A percentile compares a stretch with the other conserved stretches of the same genome.
These are phyloP conservation scores for Lepidium campestre DNA, from an alignment of 441 rosid species.

Conservation along the genomic window DNA sequence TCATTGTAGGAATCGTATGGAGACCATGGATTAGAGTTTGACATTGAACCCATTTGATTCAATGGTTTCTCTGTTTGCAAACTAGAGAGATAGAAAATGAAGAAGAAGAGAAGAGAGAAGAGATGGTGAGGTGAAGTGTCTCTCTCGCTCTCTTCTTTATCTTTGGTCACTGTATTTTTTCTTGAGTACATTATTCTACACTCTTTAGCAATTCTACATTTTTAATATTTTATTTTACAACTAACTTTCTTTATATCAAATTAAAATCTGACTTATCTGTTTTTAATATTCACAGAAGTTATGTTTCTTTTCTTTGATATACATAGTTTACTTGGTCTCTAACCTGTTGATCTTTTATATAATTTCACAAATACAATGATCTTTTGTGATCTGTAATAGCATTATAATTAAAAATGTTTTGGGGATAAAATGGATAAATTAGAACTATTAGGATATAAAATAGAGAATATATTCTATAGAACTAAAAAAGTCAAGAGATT, in stretches of 20 bases:
- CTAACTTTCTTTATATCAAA: slow-evolving; percentile 14
- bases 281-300: not conserved
- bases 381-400: no score
- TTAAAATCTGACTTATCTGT: not conserved
- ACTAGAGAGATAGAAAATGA: not conserved
- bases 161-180: not conserved
- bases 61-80: slow-evolving; percentile 5
- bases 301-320: not conserved
- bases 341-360: not conserved
- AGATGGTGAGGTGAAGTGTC: slow-evolving; percentile 33
- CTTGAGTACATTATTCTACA: no score
- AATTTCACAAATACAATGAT: not conserved
- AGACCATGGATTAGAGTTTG: slow-evolving; percentile 58
- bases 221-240: not conserved
- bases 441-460: not conserved
- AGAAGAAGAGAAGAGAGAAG: not conserved
- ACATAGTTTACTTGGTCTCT: not conserved
- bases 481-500: not conserved
- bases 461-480: not conserved
- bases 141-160: slow-evolving; percentile 21
- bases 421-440: not conserved
- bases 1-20: slow-evolving; percentile 59
- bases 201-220: not conserved
- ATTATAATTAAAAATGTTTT: no score
- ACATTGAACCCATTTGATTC: slow-evolving; percentile 46